Evolutionary conservation across 2,329 filamentous ascomycete species (phyloP).

Genomic region (Pseudogymnoascus sp.): DNA sequence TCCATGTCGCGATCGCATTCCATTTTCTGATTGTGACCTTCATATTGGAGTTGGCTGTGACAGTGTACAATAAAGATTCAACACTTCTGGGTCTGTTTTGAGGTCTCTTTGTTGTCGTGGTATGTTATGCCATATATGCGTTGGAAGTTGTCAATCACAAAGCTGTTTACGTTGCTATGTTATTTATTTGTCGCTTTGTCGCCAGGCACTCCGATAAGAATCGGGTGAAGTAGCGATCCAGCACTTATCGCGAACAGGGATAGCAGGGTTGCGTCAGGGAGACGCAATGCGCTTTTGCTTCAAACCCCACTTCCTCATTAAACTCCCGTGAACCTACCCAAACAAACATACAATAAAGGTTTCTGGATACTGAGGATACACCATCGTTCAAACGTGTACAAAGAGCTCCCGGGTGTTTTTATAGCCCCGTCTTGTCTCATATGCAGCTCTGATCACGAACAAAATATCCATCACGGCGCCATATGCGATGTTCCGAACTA

Average conservation of each 20-base stretch:
- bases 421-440: neutral
- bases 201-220: neutral
- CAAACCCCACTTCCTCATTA: constrained; percentile 8
- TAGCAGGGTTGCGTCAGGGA: constrained; percentile 5
- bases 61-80: no score
- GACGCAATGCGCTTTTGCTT: constrained; percentile 1
- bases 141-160: neutral
- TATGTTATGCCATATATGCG: neutral
- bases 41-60: constrained; percentile 47
- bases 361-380: neutral
- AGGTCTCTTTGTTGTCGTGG: neutral
- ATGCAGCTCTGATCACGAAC: neutral
- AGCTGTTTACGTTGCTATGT: neutral
- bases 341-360: neutral
- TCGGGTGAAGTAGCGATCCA: neutral
- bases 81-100: neutral
- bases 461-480: neutral
- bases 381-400: neutral
- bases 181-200: neutral
- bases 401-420: neutral
- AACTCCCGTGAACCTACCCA: neutral
- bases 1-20: constrained; percentile 92
- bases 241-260: constrained; percentile 4
- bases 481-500: neutral
- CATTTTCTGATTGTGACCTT: constrained; percentile 92